Conservation (phyloP, 2,329 filamentous ascomycete genomes). For the Alternaria angustiovoidea region DNA sequence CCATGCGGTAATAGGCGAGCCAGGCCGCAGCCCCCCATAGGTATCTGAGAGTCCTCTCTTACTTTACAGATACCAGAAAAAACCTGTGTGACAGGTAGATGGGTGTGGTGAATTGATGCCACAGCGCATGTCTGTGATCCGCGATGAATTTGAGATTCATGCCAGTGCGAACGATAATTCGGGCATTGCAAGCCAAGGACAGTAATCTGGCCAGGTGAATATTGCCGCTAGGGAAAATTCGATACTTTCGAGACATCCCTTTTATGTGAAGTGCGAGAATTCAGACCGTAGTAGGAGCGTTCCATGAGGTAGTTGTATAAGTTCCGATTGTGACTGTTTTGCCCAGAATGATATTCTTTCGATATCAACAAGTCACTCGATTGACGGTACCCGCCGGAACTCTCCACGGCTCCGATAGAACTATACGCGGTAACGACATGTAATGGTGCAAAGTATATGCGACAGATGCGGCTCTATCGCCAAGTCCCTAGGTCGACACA, state of each 20-base stretch:
- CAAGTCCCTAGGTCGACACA: constrained; percentile 11
- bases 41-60: not conserved
- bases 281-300: not conserved
- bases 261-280: not conserved
- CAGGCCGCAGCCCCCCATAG: not conserved
- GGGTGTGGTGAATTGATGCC: not conserved
- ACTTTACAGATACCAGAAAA: not conserved
- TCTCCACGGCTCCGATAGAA: not conserved
- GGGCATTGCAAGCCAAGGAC: not conserved
- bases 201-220: not conserved
- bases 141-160: not conserved
- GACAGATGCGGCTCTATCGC: constrained; percentile 10
- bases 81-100: not conserved
- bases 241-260: not conserved
- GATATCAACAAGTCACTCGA: not conserved
- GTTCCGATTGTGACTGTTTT: not conserved
- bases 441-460: not conserved
- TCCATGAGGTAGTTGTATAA: not conserved
- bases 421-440: not conserved
- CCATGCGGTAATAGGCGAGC: not conserved
- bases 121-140: not conserved
- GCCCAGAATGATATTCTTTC: not conserved
- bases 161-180: not conserved
- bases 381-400: too few species aligned
- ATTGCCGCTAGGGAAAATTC: not conserved